phyloP scores from a whole-genome alignment of 257 asterid species.

The Lavandula angustifolia region DNA sequence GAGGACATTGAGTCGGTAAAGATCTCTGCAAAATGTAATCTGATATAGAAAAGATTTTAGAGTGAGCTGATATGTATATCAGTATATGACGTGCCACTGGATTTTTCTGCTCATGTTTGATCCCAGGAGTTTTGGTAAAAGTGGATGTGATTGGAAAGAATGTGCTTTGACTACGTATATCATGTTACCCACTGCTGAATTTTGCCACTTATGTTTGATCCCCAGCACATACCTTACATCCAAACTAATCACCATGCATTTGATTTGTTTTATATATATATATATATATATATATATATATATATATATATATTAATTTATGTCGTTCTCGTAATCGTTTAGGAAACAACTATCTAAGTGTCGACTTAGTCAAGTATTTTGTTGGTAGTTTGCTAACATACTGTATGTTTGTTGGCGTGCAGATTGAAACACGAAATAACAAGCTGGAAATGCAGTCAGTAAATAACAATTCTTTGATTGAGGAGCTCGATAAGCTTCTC shows the following conservation, averaged over 20 bases:
- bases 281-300: background rate
- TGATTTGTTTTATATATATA: conserved; percentile 12
- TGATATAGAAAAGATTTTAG: conserved; percentile 23
- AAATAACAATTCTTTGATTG: conserved; percentile 78
- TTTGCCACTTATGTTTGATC: conserved; percentile 16
- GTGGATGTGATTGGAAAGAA: conserved; percentile 26
- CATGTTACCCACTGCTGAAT: conserved; percentile 19
- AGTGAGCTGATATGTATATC: conserved; percentile 9
- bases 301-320: background rate
- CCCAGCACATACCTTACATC: conserved; percentile 1
- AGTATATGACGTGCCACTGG: background rate
- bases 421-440: conserved; percentile 97
- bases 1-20: conserved; percentile 98
- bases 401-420: conserved; percentile 41
- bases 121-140: conserved; percentile 8
- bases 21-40: conserved; percentile 28
- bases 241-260: conserved; percentile 22
- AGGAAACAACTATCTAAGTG: background rate
- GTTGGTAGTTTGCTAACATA: conserved; percentile 32
- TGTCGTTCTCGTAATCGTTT: conserved; percentile 18
- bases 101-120: conserved; percentile 19
- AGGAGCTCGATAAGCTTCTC: conserved; percentile 95
- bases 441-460: conserved; percentile 98
- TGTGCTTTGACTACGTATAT: conserved; percentile 11
- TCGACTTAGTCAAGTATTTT: conserved; percentile 15